Percentiles rank a stretch among this genome's conserved stretches.
phyloP scores from a whole-genome alignment of 2,329 filamentous ascomycete genomes.

The Xylaria arbuscula region DNA sequence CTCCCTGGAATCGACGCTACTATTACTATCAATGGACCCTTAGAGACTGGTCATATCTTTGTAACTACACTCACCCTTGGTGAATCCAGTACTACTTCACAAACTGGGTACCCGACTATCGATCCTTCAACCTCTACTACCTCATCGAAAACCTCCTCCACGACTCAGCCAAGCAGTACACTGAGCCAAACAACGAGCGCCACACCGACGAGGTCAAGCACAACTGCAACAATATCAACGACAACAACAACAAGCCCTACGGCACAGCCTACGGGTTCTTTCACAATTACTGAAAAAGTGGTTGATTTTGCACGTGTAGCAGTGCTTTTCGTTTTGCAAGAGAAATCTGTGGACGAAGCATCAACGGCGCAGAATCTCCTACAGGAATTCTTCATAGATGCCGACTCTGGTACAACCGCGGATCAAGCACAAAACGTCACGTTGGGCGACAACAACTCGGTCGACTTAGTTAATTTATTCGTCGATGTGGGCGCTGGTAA shows the following conservation, averaged over 20 bases:
- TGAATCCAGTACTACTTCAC: conserved; percentile 36
- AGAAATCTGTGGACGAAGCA: conserved; percentile 62
- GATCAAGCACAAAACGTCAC: conserved; percentile 56
- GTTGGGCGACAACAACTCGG: conserved; percentile 58
- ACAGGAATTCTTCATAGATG: conserved; percentile 64
- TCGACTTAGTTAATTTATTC: conserved; percentile 62
- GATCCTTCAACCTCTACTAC: conserved; percentile 41
- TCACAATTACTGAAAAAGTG: conserved; percentile 64
- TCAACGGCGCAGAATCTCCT: conserved; percentile 65
- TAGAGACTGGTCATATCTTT: conserved; percentile 45
- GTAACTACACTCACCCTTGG: conserved; percentile 47
- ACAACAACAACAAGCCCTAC: conserved; percentile 38
- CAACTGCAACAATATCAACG: neutral
- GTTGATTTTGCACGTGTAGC: conserved; percentile 73
- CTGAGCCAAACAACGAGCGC: conserved; percentile 24
- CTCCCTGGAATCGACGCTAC: conserved; percentile 51
- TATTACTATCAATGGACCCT: conserved; percentile 45
- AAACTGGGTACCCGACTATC: conserved; percentile 40
- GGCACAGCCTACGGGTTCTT: conserved; percentile 52
- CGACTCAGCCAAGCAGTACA: conserved; percentile 11
- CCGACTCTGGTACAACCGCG: conserved; percentile 48
- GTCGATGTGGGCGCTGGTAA: conserved; percentile 52
- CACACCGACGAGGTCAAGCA: conserved; percentile 24
- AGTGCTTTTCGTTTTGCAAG: conserved; percentile 71
- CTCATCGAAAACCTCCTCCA: conserved; percentile 44